Evolutionary conservation across 2,329 filamentous ascomycete genomes (phyloP), one percentile per base, ranked within the genome.

Genomic region (Tolypocladium capitatum): DNA sequence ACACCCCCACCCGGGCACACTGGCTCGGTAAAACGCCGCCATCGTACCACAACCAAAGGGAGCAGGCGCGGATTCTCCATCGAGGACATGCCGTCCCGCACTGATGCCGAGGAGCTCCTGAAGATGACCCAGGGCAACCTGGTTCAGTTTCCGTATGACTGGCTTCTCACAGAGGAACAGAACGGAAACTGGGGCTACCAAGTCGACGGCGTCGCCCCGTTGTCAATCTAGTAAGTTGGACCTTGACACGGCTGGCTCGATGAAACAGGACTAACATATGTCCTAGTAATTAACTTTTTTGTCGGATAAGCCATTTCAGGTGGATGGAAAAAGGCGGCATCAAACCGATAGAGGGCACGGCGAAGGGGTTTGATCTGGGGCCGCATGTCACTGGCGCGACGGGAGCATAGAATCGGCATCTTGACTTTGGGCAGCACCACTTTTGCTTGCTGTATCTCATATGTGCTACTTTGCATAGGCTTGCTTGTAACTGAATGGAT

Each of bases 171-270:
- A 48, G 92, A 97, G 68, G 92, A 97, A 70, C 80, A 83, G 60
- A 90, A 88, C 55, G 87, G 89, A 48, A 94, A 96, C 62, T 98
- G 92, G 92, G 77, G 96, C 52, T 97, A 95, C 68, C 88, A 91
- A 61, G 87, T 97, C 48, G 92, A 98, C 65, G 84, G 94, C 65
- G 83, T 98, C 62, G 94, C 92, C 58, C 92, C 92, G 48, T 73
- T 98, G 67, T 89, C 96, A 69, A 97, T 98, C 60, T 98, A 98
- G 86, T 88, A 74, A 82, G 84, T 76, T 14, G 32, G 32, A 30
- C 33, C 24, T 9, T 16, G 11, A 27, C 20, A 28, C 30, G 6
- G 13, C 28, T 11, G 38, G 31, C 36, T n/a, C 8, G 28, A 18
- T 13, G 24, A 40, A 16, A 9, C 8, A 14, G 48, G 11, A 32